A percentile compares a stretch with the other conserved stretches of the same genome.
Conservation (phyloP, 305 asterid genomes). For the Fraxinus latifolia region DNA sequence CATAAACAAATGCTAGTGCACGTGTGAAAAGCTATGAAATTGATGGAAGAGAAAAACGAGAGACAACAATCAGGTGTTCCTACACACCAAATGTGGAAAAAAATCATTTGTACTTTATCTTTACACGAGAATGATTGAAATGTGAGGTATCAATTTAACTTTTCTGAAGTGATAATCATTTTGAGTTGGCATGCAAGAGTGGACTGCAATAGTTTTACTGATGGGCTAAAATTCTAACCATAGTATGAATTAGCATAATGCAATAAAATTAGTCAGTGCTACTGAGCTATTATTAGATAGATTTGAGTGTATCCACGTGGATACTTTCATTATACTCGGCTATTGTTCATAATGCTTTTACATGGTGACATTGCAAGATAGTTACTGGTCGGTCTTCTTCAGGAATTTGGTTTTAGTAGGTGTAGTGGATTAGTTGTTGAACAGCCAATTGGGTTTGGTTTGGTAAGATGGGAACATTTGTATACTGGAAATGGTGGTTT, state of each 20-base stretch:
- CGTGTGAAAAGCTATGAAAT: not conserved
- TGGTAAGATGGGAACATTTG: not conserved
- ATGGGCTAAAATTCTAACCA: not conserved
- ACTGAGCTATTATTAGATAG: not conserved
- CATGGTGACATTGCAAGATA: not conserved
- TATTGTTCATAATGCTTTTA: not conserved
- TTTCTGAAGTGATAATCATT: not conserved
- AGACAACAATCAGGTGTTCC: not conserved
- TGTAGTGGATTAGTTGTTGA: not conserved
- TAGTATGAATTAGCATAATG: not conserved
- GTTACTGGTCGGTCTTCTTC: not conserved
- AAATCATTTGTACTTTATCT: not conserved
- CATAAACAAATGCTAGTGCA: not conserved
- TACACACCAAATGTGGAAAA: not conserved
- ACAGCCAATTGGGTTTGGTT: not conserved
- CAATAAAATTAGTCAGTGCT: not conserved
- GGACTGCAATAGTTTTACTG: not conserved
- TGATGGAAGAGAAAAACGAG: not conserved
- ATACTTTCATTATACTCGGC: not conserved
- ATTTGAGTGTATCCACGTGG: not conserved
- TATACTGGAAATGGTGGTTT: not conserved
- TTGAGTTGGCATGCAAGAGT: not conserved
- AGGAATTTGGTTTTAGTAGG: not conserved
- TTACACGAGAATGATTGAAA: not conserved
- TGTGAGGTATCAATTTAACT: not conserved